Evolutionary conservation across 352 stramenopile genomes (phyloP), one percentile per base, ranked within the genome.

Genomic region (Pythium rishiriense): DNA sequence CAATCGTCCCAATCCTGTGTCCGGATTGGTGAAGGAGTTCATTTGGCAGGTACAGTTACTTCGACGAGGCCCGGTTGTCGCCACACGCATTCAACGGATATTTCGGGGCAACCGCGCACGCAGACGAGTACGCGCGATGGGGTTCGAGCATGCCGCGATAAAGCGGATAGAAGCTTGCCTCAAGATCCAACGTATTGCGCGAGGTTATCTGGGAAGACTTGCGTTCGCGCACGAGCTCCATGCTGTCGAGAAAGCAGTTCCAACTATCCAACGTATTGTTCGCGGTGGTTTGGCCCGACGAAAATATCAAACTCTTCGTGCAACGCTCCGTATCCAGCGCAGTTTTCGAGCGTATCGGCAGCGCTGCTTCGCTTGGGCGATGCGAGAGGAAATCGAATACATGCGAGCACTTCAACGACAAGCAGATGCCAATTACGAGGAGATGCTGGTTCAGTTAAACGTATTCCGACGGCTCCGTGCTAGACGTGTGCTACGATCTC

Each of bases 71-170:
- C 49, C 64, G 3, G 67, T 88, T 8, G 81, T 91, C 14, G 77
- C 79, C 1, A 86, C 55, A 1, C 72, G 80, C 10, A 85, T 93
- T 28, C 82, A 93, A 46, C 58, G 75, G 1, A 85, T 91, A 35
- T 91, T 85, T 53, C 73, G 84, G 37, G 82, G 84, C 2, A 93
- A 90, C 26, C 80, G 68, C 15, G 76, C 80, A 11, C 74, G 84
- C 11, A 69, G 70, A 26, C 66, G 79, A 50, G 77, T 87, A 5
- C 72, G 64, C 4, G 46, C 61, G 9, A 53, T 92, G 11, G 51
- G 54, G 1, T 80, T 70, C 31, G 75, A 88, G 48, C 64, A 63
- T 10, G 66, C 69, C 8, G 79, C 83, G 12, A 14, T 71, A 1
- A n/a, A 11, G 43, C 42, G 64, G 3, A 46, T 66, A 10, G 21